phyloP scores from a whole-genome alignment of 352 stramenopile species.

The Pythium vanterpoolii region DNA sequence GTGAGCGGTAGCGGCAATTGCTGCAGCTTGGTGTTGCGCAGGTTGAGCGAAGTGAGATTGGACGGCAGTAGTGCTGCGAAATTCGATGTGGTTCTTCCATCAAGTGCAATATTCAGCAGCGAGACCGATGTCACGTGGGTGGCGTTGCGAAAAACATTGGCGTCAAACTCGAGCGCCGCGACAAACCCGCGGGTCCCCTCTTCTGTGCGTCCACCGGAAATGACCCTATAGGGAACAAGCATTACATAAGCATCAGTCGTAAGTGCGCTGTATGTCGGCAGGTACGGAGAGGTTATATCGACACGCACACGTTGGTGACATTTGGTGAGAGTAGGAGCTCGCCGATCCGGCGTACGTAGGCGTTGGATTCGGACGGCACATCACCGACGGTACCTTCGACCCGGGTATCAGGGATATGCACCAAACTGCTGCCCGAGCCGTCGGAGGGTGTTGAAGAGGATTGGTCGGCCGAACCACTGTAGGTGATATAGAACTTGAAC shows the following conservation, averaged over 20 bases:
- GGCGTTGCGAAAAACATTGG: background rate
- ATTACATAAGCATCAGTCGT: background rate
- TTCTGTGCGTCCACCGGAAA: slow-evolving; percentile 7
- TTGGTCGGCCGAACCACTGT: background rate
- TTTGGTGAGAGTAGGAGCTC: background rate
- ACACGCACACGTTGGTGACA: slow-evolving; percentile 10
- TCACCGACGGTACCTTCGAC: background rate
- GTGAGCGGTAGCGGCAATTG: background rate
- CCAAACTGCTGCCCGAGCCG: background rate
- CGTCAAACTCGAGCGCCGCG: slow-evolving; percentile 8
- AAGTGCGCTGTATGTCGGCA: no score
- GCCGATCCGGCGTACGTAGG: slow-evolving; percentile 5
- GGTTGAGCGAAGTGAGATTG: background rate
- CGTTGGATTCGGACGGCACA: slow-evolving; percentile 12
- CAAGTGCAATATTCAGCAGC: slow-evolving; percentile 15
- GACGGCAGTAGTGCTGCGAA: background rate
- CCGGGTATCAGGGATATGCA: background rate
- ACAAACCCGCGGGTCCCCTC: background rate
- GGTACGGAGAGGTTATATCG: background rate
- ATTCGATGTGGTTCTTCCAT: background rate
- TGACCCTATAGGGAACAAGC: background rate
- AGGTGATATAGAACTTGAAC: slow-evolving; percentile 20
- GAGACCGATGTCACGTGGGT: slow-evolving; percentile 2
- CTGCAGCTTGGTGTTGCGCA: slow-evolving; percentile 11
- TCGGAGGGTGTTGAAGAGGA: background rate